Evolutionary conservation across 371 early-diverging fungal genomes (phyloP).

Genomic region (Actinomortierella ambigua): DNA sequence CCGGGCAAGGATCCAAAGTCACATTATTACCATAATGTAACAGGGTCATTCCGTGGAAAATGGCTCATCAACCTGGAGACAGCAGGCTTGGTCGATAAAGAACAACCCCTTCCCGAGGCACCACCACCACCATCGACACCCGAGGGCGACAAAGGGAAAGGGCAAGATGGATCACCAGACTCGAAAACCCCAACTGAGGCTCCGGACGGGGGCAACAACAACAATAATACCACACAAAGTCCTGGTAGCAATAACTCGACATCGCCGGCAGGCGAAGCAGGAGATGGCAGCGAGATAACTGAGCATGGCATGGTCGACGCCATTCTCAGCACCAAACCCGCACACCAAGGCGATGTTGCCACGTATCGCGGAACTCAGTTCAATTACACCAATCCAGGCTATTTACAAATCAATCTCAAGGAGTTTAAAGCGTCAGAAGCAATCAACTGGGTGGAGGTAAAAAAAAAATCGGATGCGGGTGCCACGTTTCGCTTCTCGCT

Average conservation of each 20-base stretch:
- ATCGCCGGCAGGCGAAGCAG: no score
- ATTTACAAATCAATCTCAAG: slow-evolving; percentile 56
- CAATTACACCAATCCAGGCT: slow-evolving; percentile 36
- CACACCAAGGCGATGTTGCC: slow-evolving; percentile 29
- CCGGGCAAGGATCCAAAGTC: slow-evolving; percentile 31
- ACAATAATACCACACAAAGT: neutral
- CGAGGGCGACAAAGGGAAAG: slow-evolving; percentile 48
- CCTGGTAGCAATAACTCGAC: no score
- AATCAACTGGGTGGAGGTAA: slow-evolving; percentile 59
- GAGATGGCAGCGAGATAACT: no score
- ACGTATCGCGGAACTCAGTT: slow-evolving; percentile 19
- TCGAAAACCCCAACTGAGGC: slow-evolving; percentile 24
- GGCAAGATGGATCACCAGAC: slow-evolving; percentile 44
- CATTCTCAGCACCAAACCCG: slow-evolving; percentile 7
- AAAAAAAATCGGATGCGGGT: neutral
- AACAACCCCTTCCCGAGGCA: neutral
- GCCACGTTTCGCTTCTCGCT: no score
- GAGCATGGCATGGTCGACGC: no score
- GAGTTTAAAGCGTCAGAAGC: slow-evolving; percentile 53
- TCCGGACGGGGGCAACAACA: slow-evolving; percentile 19
- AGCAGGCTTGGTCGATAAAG: slow-evolving; percentile 12
- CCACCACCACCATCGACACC: neutral
- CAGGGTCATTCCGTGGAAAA: slow-evolving; percentile 65
- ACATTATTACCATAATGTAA: slow-evolving; percentile 65
- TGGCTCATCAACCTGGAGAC: slow-evolving; percentile 16